Base-by-base conservation (phyloP, 2,329 filamentous ascomycete genomes). In the Penicillium thymicola region DNA sequence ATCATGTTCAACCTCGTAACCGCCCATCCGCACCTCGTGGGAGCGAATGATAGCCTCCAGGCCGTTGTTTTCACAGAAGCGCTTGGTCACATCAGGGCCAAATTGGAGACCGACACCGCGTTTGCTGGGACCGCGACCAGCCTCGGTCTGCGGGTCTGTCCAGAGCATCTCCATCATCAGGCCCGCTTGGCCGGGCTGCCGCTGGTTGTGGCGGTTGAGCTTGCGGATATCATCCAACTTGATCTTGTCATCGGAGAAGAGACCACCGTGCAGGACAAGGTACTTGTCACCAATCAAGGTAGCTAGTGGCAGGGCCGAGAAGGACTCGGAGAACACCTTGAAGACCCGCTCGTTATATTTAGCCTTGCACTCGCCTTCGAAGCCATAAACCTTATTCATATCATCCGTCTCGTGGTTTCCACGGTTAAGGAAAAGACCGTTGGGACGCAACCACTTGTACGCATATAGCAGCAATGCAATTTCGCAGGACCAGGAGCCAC, bases 161-260 rank as follows among this genome's bases (percentile, higher is more conserved):
- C 94, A 99, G 45, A 99, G 84, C 94, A 99, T 99, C 77, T 99
- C 94, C 94, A 99, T 99, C 94, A 99, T 99, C 67, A 99, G 79
- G 14, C 94, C 94, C 47, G 89, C 79, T 74, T 99, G 94, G 32
- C 94, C 94, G 3, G 94, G 93, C 70, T 97, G 93, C 59, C 90
- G 84, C 76, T 97, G 94, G 72, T 85, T 86, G 77, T 97, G 92
- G 63, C 93, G 83, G 76, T 97, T 88, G 56, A 97, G 81, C 77
- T 96, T 95, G 64, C 94, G 86, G 65, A 99, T 95, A 71, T 99
- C 93, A 65, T 97, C 90, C 51, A 99, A 79, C 0, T 90, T 92
- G 61, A 93, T 83, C 65, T 90, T 94, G 76, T 99, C 94, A 70
- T 97, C 78, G 1, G 93, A 97, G 82, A 97, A 97, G 45, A 97